phyloP scores from a whole-genome alignment of 768 basidiomycete genomes.

The Hygrocybe punicea region DNA sequence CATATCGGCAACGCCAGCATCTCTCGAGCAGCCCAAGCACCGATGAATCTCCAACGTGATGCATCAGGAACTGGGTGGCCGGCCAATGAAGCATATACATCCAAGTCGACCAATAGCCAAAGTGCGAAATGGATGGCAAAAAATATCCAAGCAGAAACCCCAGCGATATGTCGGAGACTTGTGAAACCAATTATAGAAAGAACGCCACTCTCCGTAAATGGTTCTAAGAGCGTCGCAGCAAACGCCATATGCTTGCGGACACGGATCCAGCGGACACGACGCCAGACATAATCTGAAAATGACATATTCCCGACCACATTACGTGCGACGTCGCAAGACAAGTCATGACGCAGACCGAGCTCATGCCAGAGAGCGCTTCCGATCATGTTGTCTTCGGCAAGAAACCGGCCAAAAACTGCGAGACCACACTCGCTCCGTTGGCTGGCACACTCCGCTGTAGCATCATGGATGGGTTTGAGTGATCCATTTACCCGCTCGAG shows the following conservation, averaged over 20 bases:
- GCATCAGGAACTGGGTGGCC: conserved; percentile 54
- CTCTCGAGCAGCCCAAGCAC: conserved; percentile 81
- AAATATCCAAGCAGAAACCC: conserved; percentile 52
- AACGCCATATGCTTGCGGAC: conserved; percentile 93
- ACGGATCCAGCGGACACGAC: conserved; percentile 94
- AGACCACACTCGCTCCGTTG: conserved; percentile 51
- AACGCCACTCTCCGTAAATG: conserved; percentile 84
- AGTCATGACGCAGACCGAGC: conserved; percentile 78
- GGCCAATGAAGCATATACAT: conserved; percentile 75
- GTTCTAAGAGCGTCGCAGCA: conserved; percentile 82
- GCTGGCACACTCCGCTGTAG: conserved; percentile 8
- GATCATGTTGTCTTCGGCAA: conserved; percentile 99
- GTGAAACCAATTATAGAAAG: conserved; percentile 61
- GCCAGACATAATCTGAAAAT: conserved; percentile 77
- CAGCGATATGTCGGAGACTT: conserved; percentile 50
- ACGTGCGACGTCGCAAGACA: conserved; percentile 86
- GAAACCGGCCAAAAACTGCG: conserved; percentile 76
- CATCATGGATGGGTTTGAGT: conserved; percentile 42
- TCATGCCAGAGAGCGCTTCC: conserved; percentile 92
- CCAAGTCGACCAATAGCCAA: conserved; percentile 80
- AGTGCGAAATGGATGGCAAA: conserved; percentile 55
- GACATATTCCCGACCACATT: conserved; percentile 90
- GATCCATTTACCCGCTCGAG: conserved; percentile 71
- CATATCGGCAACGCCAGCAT: conserved; percentile 85
- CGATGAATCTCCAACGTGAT: conserved; percentile 56